phyloP scores from a whole-genome alignment of 371 early-diverging fungal species.

The Paraphysoderma sedebokerense region DNA sequence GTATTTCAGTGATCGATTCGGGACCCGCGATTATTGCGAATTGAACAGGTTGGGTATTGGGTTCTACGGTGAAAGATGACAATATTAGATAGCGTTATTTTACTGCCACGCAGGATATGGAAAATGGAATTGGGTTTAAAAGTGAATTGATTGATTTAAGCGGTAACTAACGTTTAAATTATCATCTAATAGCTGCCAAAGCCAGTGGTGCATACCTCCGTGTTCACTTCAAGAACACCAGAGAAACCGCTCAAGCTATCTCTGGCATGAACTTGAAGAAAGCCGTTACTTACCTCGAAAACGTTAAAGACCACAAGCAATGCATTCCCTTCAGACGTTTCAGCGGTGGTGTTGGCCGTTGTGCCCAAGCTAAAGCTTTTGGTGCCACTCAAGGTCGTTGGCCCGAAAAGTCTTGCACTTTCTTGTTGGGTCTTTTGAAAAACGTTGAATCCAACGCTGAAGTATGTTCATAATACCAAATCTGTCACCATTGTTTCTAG shows the following conservation, averaged over 20 bases:
- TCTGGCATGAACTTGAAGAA: constrained; percentile 84
- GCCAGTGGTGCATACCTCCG: constrained; percentile 91
- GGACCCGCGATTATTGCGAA: too few relatives aligned
- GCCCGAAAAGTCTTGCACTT: constrained; percentile 96
- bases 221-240: constrained; percentile 94
- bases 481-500: background rate
- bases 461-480: constrained; percentile 13
- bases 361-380: constrained; percentile 93
- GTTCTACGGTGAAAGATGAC: background rate
- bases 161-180: background rate
- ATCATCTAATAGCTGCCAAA: constrained; percentile 50
- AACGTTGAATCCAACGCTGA: constrained; percentile 96
- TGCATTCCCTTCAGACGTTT: constrained; percentile 96
- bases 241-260: constrained; percentile 92
- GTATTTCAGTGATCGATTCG: too few relatives aligned
- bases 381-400: constrained; percentile 93
- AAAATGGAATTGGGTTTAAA: background rate
- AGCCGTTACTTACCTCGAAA: constrained; percentile 88
- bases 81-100: background rate
- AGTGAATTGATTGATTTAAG: background rate
- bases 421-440: constrained; percentile 82
- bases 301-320: constrained; percentile 94
- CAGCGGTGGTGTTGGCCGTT: constrained; percentile 95
- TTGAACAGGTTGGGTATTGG: too few relatives aligned
- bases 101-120: too few relatives aligned